These are phyloP conservation scores for Xylariaceae sp. DNA, from an alignment of 2,329 filamentous ascomycete species.

Conservation along the genomic window DNA sequence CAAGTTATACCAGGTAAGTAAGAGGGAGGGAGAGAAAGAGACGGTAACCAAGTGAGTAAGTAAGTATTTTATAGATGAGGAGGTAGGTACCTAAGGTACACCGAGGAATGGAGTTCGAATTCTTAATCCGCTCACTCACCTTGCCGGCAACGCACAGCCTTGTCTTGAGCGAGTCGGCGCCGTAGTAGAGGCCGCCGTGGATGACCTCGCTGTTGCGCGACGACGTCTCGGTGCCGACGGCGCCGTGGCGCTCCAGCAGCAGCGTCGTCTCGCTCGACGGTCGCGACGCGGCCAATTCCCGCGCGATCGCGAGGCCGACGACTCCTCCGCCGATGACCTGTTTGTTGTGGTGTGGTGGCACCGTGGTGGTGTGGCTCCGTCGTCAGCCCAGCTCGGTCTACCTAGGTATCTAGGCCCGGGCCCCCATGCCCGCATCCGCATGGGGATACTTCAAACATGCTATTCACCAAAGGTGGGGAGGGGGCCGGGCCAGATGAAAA, in stretches of 20 bases:
- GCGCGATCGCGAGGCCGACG: slow-evolving; percentile 73
- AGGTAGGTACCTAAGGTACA: no score
- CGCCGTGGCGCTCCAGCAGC: slow-evolving; percentile 70
- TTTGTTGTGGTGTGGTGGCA: background rate
- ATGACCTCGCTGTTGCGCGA: slow-evolving; percentile 94
- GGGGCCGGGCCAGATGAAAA: background rate
- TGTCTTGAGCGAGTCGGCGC: slow-evolving; percentile 68
- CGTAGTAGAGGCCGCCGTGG: slow-evolving; percentile 92
- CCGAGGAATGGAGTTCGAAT: no score
- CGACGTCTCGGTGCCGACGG: slow-evolving; percentile 77
- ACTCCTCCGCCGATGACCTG: slow-evolving; percentile 54
- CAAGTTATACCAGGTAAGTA: no score
- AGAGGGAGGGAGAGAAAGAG: no score
- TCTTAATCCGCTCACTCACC: no score
- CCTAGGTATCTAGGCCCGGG: background rate
- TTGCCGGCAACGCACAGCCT: slow-evolving; percentile 72
- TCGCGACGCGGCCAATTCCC: slow-evolving; percentile 55
- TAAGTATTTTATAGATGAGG: no score
- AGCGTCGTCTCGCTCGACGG: slow-evolving; percentile 59
- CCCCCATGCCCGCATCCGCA: background rate
- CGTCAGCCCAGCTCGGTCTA: background rate
- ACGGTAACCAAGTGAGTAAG: no score
- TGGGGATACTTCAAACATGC: background rate
- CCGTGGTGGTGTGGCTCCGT: background rate
- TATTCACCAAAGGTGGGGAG: no score